Conservation (phyloP, 2,329 filamentous ascomycete species). For the Nothomitra cinnamomea region DNA sequence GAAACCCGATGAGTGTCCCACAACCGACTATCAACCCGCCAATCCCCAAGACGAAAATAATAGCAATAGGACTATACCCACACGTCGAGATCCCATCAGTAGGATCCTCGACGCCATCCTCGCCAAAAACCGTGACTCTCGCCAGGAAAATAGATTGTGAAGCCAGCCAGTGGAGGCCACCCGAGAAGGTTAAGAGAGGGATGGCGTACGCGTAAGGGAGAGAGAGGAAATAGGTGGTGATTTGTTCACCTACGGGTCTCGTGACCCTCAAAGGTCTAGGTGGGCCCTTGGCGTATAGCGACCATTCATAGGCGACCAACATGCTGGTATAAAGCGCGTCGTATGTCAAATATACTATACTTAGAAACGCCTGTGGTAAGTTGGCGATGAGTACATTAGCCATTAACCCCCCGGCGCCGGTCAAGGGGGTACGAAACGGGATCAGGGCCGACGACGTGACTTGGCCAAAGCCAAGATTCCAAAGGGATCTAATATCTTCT, state of each 20-base stretch:
- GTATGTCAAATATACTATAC: constrained; percentile 27
- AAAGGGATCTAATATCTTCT: neutral
- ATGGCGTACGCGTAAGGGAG: constrained; percentile 29
- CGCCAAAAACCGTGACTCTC: constrained; percentile 17
- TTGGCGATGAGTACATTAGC: constrained; percentile 26
- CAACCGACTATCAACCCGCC: neutral
- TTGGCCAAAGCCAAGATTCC: constrained; percentile 2
- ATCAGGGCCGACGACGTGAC: neutral
- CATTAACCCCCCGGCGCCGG: neutral
- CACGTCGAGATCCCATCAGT: constrained; percentile 8
- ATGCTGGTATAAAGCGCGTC: constrained; percentile 31
- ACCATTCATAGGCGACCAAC: constrained; percentile 30
- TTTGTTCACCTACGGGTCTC: constrained; percentile 23
- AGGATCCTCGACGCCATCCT: constrained; percentile 9
- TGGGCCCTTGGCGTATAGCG: constrained; percentile 18
- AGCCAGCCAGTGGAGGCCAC: constrained; percentile 30
- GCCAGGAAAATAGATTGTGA: constrained; percentile 31
- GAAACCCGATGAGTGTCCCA: neutral
- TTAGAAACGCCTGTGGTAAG: constrained; percentile 29
- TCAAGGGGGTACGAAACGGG: neutral
- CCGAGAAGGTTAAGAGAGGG: constrained; percentile 21
- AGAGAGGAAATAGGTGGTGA: constrained; percentile 27
- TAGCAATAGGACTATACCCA: constrained; percentile 13
- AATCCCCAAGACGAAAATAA: constrained; percentile 8
- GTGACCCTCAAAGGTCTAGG: constrained; percentile 27